Conservation (phyloP, 2,329 filamentous ascomycete species). For the Colletotrichum falcatum region DNA sequence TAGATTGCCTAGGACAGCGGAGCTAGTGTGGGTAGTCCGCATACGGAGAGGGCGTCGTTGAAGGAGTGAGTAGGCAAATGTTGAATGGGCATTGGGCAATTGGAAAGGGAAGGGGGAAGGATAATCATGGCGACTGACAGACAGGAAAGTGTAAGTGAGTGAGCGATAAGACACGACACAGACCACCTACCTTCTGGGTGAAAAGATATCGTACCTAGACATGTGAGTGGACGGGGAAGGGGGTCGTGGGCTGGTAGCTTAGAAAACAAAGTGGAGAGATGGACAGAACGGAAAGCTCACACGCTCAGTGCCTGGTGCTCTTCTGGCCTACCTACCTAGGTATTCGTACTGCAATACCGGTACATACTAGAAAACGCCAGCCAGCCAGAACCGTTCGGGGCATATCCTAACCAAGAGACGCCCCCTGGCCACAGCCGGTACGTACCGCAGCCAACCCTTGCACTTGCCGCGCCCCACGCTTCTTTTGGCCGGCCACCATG, state of each 20-base stretch:
- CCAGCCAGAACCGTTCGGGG: slow-evolving; percentile 24
- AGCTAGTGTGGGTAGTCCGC: slow-evolving; percentile 40
- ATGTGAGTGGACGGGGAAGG: slow-evolving; percentile 39
- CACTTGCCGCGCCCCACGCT: slow-evolving; percentile 33
- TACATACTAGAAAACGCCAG: too few species aligned
- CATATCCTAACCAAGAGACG: slow-evolving; percentile 14
- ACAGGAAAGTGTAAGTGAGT: slow-evolving; percentile 35
- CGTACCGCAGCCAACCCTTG: slow-evolving; percentile 31
- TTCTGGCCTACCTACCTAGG: too few species aligned
- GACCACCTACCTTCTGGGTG: slow-evolving; percentile 15
- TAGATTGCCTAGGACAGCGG: slow-evolving; percentile 26
- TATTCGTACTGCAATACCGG: too few species aligned
- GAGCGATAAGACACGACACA: slow-evolving; percentile 36
- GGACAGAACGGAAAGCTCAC: too few species aligned
- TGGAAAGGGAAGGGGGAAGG: neutral
- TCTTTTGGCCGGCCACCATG: slow-evolving; percentile 21
- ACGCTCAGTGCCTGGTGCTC: neutral
- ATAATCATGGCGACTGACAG: slow-evolving; percentile 39
- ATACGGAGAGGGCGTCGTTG: slow-evolving; percentile 39
- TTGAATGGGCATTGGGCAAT: slow-evolving; percentile 13
- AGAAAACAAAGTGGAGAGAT: slow-evolving; percentile 19
- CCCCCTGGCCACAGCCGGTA: slow-evolving; percentile 6
- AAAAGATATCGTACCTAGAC: slow-evolving; percentile 37
- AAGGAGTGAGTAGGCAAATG: neutral
- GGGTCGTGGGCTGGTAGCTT: too few species aligned